phyloP scores from a whole-genome alignment of 306 rosid species.

The barrel medic (Medicago truncatula) region DNA sequence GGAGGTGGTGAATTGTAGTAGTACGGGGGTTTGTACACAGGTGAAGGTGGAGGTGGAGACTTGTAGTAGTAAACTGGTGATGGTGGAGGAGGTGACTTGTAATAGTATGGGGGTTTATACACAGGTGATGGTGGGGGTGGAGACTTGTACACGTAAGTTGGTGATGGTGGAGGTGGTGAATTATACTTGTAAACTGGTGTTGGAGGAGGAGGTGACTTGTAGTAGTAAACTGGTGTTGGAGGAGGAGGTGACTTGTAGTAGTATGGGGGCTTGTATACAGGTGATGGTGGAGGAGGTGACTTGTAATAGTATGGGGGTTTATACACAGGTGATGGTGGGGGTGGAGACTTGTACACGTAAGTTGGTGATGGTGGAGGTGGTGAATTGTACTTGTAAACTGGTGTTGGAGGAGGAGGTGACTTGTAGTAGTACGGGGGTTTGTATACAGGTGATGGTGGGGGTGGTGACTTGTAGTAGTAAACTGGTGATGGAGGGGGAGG shows the following conservation, averaged over 20 bases:
- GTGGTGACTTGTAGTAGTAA: background rate
- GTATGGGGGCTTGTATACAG: conserved; percentile 10
- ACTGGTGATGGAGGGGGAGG: conserved; percentile 51
- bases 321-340: conserved; percentile 43
- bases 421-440: conserved; percentile 8
- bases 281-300: conserved; percentile 52
- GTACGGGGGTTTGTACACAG: conserved; percentile 6
- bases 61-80: conserved; percentile 24
- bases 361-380: conserved; percentile 24
- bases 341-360: conserved; percentile 47
- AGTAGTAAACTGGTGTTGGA: no score
- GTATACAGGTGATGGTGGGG: conserved; percentile 8
- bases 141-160: conserved; percentile 30
- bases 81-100: background rate
- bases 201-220: background rate
- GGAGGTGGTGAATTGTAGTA: background rate
- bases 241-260: conserved; percentile 47
- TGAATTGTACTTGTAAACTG: background rate
- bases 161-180: conserved; percentile 42
- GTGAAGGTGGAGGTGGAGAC: conserved; percentile 57
- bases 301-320: conserved; percentile 28
- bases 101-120: background rate
- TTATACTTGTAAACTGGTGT: background rate
- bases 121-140: conserved; percentile 49
- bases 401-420: conserved; percentile 48